Evolutionary conservation across 2,329 filamentous ascomycete genomes (phyloP), one percentile per base, ranked within the genome.

Genomic region (Ophiostoma angusticollis): DNA sequence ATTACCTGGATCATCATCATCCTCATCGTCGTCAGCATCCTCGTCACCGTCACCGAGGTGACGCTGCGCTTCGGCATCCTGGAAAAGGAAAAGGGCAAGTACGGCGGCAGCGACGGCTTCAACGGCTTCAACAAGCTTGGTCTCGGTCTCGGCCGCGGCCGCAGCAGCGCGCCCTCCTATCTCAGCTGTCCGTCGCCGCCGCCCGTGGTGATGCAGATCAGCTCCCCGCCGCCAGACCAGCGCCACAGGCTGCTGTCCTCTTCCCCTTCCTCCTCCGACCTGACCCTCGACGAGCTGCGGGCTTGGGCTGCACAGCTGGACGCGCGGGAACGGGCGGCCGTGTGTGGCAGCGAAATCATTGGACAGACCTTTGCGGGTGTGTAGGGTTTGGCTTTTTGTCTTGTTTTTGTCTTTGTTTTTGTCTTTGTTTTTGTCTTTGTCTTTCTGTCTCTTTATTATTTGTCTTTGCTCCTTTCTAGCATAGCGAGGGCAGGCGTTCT

Each of bases 1-100:
- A 93, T 95, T 56, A 98, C 91, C 1, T 96, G 89, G 89, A 96
- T 98, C 58, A 81, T 96, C 58, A 98, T 98, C 52, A 70, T 94
- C 32, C 72, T 98, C 32, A 98, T 98, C 54, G 60, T 93, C 33
- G 66, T 96, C 49, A 89, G 81, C 54, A 96, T 98, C 52, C 66
- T 86, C 37, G 85, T 98, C 38, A 96, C 91, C 2, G 81, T 84
- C 36, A 79, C 81, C 4, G 91, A 98, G 61, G 89, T 96, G 8
- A 75, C 81, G 39, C 64, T 98, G 36, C 73, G 91, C 6, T 96
- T 96, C 54, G 78, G 70, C 21, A 81, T 94, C 39, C 62, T 94
- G 45, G 58, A 60, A 16, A 62, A 58, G 48, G 58, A 60, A 31
- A 65, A 61, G 45, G 54, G 53, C 35, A 54, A 50, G 16, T 40